Percentiles rank a stretch among this genome's conserved stretches.
These are phyloP conservation scores for Setomelanomma holmii DNA, from an alignment of 2,329 filamentous ascomycete genomes.

Conservation along the genomic window DNA sequence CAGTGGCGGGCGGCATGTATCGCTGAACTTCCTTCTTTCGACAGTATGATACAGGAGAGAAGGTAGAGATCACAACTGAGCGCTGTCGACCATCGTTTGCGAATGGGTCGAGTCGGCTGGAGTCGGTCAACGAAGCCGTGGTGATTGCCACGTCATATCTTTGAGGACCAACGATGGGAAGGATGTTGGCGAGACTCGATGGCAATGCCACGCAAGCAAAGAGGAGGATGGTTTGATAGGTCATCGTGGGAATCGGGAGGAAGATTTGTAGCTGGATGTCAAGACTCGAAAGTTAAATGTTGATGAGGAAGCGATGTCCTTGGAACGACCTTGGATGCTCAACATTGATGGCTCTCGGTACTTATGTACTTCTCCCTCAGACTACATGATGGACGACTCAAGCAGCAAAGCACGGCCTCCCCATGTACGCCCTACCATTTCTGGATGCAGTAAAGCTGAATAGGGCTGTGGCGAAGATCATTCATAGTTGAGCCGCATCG, in stretches of 20 bases:
- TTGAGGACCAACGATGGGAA: conserved; percentile 21
- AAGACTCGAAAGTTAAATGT: too few relatives aligned
- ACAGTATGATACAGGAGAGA: conserved; percentile 25
- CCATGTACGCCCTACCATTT: conserved; percentile 7
- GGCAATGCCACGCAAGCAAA: neutral
- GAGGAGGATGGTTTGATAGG: neutral
- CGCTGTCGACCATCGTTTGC: conserved; percentile 22
- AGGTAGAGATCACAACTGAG: conserved; percentile 35
- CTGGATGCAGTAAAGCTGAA: conserved; percentile 9
- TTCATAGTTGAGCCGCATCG: neutral
- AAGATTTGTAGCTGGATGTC: too few relatives aligned
- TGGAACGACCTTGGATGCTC: neutral
- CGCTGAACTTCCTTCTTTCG: conserved; percentile 6
- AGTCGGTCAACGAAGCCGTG: conserved; percentile 23
- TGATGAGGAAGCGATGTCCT: neutral
- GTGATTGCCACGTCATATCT: conserved; percentile 20
- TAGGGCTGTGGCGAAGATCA: neutral
- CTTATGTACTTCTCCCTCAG: too few relatives aligned
- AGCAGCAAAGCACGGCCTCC: too few relatives aligned
- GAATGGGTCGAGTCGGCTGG: conserved; percentile 26
- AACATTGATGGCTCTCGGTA: neutral
- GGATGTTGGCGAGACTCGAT: conserved; percentile 2
- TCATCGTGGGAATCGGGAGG: conserved; percentile 6
- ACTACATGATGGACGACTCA: too few relatives aligned
- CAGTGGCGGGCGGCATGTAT: conserved; percentile 36